Percentiles rank a stretch among this genome's conserved stretches.
Evolutionary conservation across 192 early-diverging fungal genomes (phyloP).

Genomic region (Backusella westeae): DNA sequence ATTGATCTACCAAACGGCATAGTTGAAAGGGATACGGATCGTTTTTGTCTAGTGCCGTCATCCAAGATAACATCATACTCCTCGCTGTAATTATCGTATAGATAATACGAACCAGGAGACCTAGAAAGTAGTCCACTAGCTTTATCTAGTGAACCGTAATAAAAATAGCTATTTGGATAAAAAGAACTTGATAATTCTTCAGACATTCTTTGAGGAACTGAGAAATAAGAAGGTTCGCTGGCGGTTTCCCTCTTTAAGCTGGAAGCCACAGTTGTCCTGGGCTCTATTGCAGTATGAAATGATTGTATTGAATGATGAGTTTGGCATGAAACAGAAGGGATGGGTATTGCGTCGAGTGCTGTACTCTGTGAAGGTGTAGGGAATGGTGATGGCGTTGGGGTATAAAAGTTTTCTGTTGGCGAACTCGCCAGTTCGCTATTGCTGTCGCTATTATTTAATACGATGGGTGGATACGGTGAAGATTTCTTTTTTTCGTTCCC

Average conservation of each 20-base stretch:
- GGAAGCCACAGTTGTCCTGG: background rate
- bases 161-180: background rate
- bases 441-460: background rate
- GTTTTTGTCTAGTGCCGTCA: constrained; percentile 34
- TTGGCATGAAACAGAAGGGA: constrained; percentile 1
- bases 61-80: constrained; percentile 35
- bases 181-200: background rate
- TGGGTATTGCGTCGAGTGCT: background rate
- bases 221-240: background rate
- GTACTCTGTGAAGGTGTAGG: background rate
- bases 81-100: constrained; percentile 15
- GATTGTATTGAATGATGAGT: background rate
- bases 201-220: background rate
- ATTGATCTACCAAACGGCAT: constrained; percentile 2
- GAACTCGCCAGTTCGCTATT: background rate
- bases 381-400: background rate
- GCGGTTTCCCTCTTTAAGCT: background rate
- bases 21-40: constrained; percentile 37
- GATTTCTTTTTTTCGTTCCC: background rate
- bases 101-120: background rate
- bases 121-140: background rate
- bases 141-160: constrained; percentile 1
- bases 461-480: background rate
- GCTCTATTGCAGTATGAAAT: constrained; percentile 10
- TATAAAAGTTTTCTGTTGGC: background rate